Conservation (phyloP, 2,329 filamentous ascomycete species). For the Calonectria hongkongensis region DNA sequence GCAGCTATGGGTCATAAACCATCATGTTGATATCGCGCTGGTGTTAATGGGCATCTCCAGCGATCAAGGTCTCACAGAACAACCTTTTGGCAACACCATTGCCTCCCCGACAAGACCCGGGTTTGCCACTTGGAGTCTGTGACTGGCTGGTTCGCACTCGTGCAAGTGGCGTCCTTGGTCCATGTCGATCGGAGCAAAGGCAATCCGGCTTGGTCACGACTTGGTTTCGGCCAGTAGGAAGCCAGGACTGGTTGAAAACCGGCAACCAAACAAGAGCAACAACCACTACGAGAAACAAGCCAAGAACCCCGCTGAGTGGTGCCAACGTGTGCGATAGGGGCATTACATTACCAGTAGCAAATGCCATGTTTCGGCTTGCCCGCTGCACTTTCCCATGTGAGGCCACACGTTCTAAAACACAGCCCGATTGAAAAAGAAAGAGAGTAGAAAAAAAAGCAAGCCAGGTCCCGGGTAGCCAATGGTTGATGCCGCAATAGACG, state of each 20-base stretch:
- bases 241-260: constrained; percentile 6
- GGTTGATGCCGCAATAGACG: constrained; percentile 15
- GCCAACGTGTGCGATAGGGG: not conserved
- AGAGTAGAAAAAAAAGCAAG: constrained; percentile 21
- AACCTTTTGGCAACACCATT: not conserved
- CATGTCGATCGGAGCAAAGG: constrained; percentile 20
- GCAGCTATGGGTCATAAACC: constrained; percentile 12
- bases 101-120: constrained; percentile 25
- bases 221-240: constrained; percentile 14
- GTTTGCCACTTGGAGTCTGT: constrained; percentile 13
- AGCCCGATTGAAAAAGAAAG: constrained; percentile 1
- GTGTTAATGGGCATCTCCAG: not conserved
- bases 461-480: constrained; percentile 14
- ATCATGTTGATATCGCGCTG: not conserved
- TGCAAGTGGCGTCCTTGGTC: not conserved
- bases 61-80: constrained; percentile 3
- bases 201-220: constrained; percentile 6
- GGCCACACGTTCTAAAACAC: constrained; percentile 9
- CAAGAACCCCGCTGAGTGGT: constrained; percentile 9
- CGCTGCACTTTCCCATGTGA: constrained; percentile 31
- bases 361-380: constrained; percentile 28
- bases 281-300: not conserved
- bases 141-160: constrained; percentile 19
- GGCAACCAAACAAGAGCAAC: constrained; percentile 13
- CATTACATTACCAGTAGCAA: constrained; percentile 1